Percentiles rank a stretch among this genome's conserved stretches.
Conservation (phyloP, 2,329 filamentous ascomycete genomes). For the Scedosporium aurantiacum region DNA sequence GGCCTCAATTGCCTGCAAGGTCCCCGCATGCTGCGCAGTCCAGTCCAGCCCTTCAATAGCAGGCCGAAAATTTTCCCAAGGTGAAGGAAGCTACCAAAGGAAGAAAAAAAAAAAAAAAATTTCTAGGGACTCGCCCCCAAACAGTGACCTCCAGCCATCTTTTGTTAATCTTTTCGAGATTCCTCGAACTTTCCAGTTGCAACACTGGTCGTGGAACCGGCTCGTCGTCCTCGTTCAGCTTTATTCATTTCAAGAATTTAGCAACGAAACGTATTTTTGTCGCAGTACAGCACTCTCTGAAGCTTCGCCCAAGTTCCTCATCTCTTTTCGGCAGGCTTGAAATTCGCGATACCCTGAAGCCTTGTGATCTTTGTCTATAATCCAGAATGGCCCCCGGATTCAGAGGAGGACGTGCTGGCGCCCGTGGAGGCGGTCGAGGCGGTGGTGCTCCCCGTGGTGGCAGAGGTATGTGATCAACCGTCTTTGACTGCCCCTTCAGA, state of each 20-base stretch:
- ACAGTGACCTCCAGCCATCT: conserved; percentile 7
- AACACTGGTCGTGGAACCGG: conserved; percentile 5
- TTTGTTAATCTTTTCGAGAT: conserved; percentile 5
- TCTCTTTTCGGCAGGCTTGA: conserved; percentile 8
- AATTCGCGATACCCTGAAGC: background rate
- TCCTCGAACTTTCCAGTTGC: background rate
- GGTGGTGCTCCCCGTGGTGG: conserved; percentile 17
- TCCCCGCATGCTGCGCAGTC: background rate
- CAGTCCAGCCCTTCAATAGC: conserved; percentile 1
- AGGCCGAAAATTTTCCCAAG: conserved; percentile 7
- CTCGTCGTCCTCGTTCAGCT: conserved; percentile 6
- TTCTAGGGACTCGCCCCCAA: conserved; percentile 10
- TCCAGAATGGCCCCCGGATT: conserved; percentile 18
- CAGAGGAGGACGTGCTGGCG: conserved; percentile 13
- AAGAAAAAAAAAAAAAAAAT: conserved; percentile 12
- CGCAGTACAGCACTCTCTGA: background rate
- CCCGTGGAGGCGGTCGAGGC: conserved; percentile 21
- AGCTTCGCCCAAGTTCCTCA: conserved; percentile 4
- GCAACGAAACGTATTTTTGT: background rate
- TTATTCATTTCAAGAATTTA: conserved; percentile 10
- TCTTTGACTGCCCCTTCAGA: background rate
- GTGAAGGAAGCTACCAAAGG: conserved; percentile 10
- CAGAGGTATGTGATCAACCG: conserved; percentile 5
- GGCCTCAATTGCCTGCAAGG: background rate
- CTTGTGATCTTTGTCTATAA: conserved; percentile 14